phyloP scores from a whole-genome alignment of 768 basidiomycete genomes.

The Agrocybe praecox region DNA sequence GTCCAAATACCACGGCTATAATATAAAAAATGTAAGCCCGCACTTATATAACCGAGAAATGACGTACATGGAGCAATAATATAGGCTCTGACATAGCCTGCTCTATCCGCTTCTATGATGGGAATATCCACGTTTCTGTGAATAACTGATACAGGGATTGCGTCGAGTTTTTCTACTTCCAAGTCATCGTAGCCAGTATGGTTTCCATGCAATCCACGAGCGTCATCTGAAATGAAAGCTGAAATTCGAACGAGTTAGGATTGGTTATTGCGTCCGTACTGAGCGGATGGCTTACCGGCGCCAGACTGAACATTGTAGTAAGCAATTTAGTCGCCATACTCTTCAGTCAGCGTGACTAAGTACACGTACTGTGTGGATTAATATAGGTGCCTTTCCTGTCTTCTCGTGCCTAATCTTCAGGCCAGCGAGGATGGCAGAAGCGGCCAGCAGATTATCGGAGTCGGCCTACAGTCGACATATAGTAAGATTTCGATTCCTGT shows the following conservation, averaged over 20 bases:
- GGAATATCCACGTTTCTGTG: conserved; percentile 49
- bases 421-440: conserved; percentile 51
- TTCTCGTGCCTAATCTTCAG: conserved; percentile 43
- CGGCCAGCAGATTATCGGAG: conserved; percentile 43
- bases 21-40: neutral
- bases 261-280: too few species aligned
- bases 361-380: conserved; percentile 59
- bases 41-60: neutral
- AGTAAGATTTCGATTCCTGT: neutral
- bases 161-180: conserved; percentile 40
- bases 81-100: conserved; percentile 47
- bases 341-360: too few species aligned
- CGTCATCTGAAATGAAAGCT: conserved; percentile 43
- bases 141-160: conserved; percentile 35
- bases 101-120: conserved; percentile 44
- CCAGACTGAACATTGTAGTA: neutral
- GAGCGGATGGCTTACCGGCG: conserved; percentile 36
- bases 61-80: conserved; percentile 46
- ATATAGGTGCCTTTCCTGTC: conserved; percentile 42
- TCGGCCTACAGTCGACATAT: conserved; percentile 23
- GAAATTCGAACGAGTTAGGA: too few species aligned
- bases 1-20: conserved; percentile 25
- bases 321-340: too few species aligned
- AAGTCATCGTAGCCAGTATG: conserved; percentile 44
- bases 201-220: conserved; percentile 32